Conservation (phyloP, 176 grass and related monocot species). For the Bonia amplexicaulis region DNA sequence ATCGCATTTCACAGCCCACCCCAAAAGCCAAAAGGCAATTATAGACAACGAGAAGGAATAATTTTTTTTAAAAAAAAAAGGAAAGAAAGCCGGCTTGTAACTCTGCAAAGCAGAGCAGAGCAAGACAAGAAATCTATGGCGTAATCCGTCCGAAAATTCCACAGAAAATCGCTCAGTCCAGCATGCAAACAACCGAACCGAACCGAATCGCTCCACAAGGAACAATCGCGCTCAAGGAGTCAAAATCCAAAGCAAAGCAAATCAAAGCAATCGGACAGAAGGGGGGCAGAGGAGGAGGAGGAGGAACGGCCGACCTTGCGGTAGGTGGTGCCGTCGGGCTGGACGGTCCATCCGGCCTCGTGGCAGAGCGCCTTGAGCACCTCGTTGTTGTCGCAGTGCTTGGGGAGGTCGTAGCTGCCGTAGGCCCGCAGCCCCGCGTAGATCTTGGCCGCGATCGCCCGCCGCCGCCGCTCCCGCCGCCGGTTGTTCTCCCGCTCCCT, state of each 20-base stretch:
- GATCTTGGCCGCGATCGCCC: conserved; percentile 56
- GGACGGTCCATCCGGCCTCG: conserved; percentile 82
- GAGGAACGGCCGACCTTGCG: conserved; percentile 38
- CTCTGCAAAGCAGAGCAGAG: background rate
- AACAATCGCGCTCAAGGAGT: background rate
- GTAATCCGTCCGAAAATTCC: background rate
- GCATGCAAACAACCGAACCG: background rate
- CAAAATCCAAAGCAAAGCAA: background rate
- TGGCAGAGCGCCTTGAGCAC: conserved; percentile 77
- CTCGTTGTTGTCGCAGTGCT: conserved; percentile 87
- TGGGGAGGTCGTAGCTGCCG: conserved; percentile 70
- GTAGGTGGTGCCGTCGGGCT: conserved; percentile 85
- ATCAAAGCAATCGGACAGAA: no score
- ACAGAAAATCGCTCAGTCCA: background rate
- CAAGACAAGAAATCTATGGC: background rate
- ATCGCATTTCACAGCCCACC: background rate
- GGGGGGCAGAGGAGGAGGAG: background rate
- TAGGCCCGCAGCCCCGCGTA: conserved; percentile 51
- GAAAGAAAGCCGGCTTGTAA: background rate
- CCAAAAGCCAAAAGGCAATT: background rate
- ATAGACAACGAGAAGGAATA: background rate
- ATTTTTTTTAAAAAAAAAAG: no score
- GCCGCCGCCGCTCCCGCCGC: conserved; percentile 42
- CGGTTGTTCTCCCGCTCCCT: conserved; percentile 84
- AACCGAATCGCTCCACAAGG: background rate